A percentile compares a stretch with the other conserved stretches of the same genome.
phyloP scores from a whole-genome alignment of 352 stramenopile genomes.

The Phytopythium montanum region DNA sequence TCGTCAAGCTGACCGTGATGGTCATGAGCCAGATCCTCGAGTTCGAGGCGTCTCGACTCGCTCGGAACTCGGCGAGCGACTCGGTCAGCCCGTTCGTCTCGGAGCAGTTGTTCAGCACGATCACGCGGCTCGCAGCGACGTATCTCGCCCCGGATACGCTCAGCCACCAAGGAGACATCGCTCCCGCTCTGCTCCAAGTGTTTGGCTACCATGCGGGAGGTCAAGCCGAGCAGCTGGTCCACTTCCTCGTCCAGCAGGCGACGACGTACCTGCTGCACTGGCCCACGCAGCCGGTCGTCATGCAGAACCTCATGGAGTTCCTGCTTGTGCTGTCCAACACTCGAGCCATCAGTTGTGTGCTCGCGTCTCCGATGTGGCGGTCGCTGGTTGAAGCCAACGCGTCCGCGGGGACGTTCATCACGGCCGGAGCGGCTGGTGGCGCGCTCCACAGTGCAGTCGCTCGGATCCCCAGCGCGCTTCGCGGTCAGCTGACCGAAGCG shows the following conservation, averaged over 20 bases:
- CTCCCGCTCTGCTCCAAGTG: slow-evolving; percentile 50
- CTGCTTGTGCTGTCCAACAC: slow-evolving; percentile 67
- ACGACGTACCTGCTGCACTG: slow-evolving; percentile 77
- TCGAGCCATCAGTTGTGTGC: slow-evolving; percentile 48
- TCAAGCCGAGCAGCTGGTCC: slow-evolving; percentile 49
- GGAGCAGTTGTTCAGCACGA: slow-evolving; percentile 68
- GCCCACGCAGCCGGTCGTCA: slow-evolving; percentile 78
- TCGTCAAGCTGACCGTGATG: slow-evolving; percentile 62
- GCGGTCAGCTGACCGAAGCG: slow-evolving; percentile 64
- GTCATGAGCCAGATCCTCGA: slow-evolving; percentile 71
- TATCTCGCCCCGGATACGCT: slow-evolving; percentile 61
- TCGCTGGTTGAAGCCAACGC: slow-evolving; percentile 72
- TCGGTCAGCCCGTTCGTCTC: slow-evolving; percentile 78
- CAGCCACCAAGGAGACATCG: slow-evolving; percentile 29
- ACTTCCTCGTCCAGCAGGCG: slow-evolving; percentile 66
- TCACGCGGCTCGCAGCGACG: slow-evolving; percentile 69
- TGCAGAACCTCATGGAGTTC: slow-evolving; percentile 80
- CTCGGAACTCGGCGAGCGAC: slow-evolving; percentile 45
- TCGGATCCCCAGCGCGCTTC: slow-evolving; percentile 48
- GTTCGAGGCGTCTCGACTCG: slow-evolving; percentile 60
- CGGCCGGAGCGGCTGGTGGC: slow-evolving; percentile 16
- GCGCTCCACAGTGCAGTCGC: slow-evolving; percentile 46
- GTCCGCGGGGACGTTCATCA: slow-evolving; percentile 50
- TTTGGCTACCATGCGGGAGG: slow-evolving; percentile 62
- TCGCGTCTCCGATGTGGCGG: slow-evolving; percentile 62